phyloP scores from a whole-genome alignment of 495 filamentous ascomycete genomes.

The Penicillium argentinense region DNA sequence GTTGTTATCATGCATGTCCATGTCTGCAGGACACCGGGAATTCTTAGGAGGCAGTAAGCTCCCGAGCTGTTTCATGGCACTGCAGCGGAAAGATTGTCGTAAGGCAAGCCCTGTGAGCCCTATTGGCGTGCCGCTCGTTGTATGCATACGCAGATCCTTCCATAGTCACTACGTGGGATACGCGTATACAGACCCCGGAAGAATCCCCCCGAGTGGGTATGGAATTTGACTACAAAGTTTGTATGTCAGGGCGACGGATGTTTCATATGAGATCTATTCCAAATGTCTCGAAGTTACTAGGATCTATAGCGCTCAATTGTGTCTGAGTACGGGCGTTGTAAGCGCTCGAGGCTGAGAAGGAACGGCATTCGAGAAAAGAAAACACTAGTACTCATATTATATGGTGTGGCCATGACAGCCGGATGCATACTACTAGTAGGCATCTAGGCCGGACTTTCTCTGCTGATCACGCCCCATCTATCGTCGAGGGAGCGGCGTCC shows the following conservation, averaged over 20 bases:
- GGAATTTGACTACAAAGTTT: constrained; percentile 15
- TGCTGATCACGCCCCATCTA: constrained; percentile 7
- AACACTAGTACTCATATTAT: too few species aligned
- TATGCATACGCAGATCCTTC: constrained; percentile 23
- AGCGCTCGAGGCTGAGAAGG: not conserved
- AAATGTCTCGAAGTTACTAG: not conserved
- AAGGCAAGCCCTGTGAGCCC: too few species aligned
- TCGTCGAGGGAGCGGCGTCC: constrained; percentile 11
- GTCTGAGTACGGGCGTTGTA: not conserved
- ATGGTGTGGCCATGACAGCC: too few species aligned
- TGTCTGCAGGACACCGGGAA: constrained; percentile 7
- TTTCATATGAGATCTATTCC: too few species aligned
- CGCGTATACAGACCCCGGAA: constrained; percentile 9
- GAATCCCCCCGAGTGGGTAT: constrained; percentile 6
- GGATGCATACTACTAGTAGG: not conserved
- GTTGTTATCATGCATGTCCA: constrained; percentile 15
- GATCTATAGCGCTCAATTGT: not conserved
- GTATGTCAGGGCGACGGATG: constrained; percentile 2
- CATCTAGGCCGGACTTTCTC: not conserved
- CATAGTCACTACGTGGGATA: constrained; percentile 13
- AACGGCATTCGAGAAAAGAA: not conserved
- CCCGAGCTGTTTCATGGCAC: not conserved
- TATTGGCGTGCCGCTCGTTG: constrained; percentile 11
- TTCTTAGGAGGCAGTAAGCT: not conserved
- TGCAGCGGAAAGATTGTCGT: not conserved